These are phyloP conservation scores for Gnomoniopsis sp. DNA, from an alignment of 2,329 filamentous ascomycete genomes.

Conservation along the genomic window DNA sequence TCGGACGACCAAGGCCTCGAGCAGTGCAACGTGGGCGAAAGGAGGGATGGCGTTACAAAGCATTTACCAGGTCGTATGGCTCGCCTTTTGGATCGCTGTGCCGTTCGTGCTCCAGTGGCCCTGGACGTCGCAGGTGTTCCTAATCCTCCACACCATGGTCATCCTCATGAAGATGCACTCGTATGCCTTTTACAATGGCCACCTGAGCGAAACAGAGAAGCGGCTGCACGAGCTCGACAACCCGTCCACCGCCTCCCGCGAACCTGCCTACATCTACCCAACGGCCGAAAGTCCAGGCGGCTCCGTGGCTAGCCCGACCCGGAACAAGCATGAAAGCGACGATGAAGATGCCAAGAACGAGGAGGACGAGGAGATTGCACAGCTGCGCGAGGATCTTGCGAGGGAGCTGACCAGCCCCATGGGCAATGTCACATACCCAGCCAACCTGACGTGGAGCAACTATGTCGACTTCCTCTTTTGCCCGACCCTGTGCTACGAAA, in stretches of 20 bases:
- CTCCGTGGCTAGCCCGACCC: conserved; percentile 28
- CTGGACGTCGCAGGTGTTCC: conserved; percentile 95
- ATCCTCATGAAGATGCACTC: conserved; percentile 99
- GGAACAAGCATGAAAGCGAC: conserved; percentile 7
- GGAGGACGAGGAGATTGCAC: conserved; percentile 52
- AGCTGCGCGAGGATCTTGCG: conserved; percentile 81
- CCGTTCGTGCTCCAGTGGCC: conserved; percentile 88
- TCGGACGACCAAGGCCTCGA: conserved; percentile 47
- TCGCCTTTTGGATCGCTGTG: conserved; percentile 76
- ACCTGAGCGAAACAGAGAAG: conserved; percentile 82
- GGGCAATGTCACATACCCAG: conserved; percentile 84
- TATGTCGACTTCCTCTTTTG: conserved; percentile 86
- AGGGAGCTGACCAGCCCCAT: conserved; percentile 88
- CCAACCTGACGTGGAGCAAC: conserved; percentile 79
- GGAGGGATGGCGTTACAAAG: conserved; percentile 83
- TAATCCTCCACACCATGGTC: conserved; percentile 85
- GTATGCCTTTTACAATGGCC: conserved; percentile 97
- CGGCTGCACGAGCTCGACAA: conserved; percentile 76
- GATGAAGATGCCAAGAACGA: conserved; percentile 11
- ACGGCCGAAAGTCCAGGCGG: conserved; percentile 53
- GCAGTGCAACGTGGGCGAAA: conserved; percentile 65
- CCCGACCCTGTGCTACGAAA: conserved; percentile 94
- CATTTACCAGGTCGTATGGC: conserved; percentile 75
- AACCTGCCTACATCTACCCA: conserved; percentile 74
- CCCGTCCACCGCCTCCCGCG: conserved; percentile 66